These are phyloP conservation scores for Circinella minor DNA, from an alignment of 371 early-diverging fungal species.

Conservation along the genomic window DNA sequence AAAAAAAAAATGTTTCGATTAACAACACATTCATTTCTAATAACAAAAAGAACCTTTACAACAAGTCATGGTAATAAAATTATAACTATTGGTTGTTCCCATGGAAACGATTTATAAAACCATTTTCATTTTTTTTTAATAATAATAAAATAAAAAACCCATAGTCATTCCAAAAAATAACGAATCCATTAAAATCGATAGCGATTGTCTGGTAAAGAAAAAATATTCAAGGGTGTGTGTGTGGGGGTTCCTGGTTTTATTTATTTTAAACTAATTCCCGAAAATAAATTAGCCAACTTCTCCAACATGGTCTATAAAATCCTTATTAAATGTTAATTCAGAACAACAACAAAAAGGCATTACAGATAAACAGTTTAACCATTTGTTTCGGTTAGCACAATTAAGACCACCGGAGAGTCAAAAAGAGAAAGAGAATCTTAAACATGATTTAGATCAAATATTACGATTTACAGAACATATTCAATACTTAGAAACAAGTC, in stretches of 20 bases:
- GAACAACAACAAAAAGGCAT: conserved; percentile 13
- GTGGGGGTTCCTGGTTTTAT: not conserved
- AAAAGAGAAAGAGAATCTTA: conserved; percentile 21
- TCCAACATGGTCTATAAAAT: conserved; percentile 39
- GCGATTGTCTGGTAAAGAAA: conserved; percentile 3
- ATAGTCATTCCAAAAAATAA: conserved; percentile 2
- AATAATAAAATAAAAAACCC: too few species aligned
- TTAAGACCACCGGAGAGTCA: conserved; percentile 22
- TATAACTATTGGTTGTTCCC: not conserved
- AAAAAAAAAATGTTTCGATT: conserved; percentile 8
- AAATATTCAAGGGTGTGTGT: not conserved
- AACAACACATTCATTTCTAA: not conserved
- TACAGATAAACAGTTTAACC: conserved; percentile 38
- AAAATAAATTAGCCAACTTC: conserved; percentile 23
- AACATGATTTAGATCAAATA: conserved; percentile 36
- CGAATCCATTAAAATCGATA: not conserved
- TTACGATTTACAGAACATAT: conserved; percentile 38
- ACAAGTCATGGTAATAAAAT: not conserved
- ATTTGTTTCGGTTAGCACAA: conserved; percentile 37
- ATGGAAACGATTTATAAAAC: too few species aligned
- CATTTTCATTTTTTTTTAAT: too few species aligned
- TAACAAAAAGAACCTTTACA: not conserved
- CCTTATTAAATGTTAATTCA: conserved; percentile 23
- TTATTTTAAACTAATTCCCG: not conserved
- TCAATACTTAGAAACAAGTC: conserved; percentile 19